Evolutionary conservation across 1,284 basidiomycete species (phyloP), one percentile per base, ranked within the genome.

Genomic region (Rhizoctonia solani): DNA sequence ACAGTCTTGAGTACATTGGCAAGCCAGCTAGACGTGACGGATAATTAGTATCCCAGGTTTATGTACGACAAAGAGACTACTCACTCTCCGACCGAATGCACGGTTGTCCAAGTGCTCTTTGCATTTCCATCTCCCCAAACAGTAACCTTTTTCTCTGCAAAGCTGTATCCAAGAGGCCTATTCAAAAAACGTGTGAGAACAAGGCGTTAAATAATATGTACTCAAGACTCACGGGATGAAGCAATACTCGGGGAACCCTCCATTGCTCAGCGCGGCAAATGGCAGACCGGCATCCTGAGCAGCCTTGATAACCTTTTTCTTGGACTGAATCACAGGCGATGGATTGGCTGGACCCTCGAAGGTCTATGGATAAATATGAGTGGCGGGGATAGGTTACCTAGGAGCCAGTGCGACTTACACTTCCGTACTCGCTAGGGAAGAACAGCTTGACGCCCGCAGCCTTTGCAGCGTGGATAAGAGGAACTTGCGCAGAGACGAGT

Each of bases 111-210:
- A 11, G 21, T 25, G 11, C 1, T n/a, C 21, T 44, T 44, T 3
- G 54, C 25, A 44, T 56, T 44, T 23, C 39, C 39, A 29, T 56
- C 41, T 3, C 54, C 39, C 54, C 54, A 56, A 21, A 56, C 21
- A 11, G 54, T 44, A 1, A 44, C 25, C 25, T 34, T 54, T 39
- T 65, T 65, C n/a, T 54, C 61, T 16, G 61, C 37, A 42, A 65
- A 65, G 19, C 14, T 21, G 13, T 53, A 65, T 19, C 61, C 61
- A 1, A 65, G 16, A 4, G 50, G 61, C n/a, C 61, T n/a, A n/a
- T n/a, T n/a, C n/a, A n/a, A n/a, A n/a, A n/a, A n/a, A n/a, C n/a
- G n/a, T 65, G 44, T 46, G 8, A 41, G 19, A 21, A 52, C 11
- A 8, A 39, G 16, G 9, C 8, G 9, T 8, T 39, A 8, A 39